Conservation (phyloP, 2,329 filamentous ascomycete genomes). For the Gaeumannomyces tritici region DNA sequence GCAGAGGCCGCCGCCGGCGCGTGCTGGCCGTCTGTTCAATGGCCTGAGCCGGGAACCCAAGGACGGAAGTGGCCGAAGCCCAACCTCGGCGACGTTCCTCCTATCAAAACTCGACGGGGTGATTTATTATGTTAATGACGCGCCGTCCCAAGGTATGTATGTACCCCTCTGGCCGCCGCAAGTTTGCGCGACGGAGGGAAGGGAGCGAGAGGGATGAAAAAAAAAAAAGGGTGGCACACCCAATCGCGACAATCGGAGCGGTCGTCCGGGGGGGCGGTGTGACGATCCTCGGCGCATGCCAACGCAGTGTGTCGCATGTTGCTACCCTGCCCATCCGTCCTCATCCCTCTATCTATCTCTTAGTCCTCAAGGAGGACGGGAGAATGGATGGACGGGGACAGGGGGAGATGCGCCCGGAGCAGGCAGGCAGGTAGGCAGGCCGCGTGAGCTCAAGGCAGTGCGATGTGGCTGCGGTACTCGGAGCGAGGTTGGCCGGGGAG, state of each 20-base stretch:
- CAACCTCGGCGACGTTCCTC: neutral
- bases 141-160: no score
- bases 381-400: no score
- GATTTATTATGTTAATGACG: no score
- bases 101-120: neutral
- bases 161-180: no score
- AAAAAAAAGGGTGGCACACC: neutral
- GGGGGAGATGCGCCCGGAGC: no score
- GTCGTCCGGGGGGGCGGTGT: neutral
- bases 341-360: neutral
- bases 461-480: neutral
- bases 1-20: no score
- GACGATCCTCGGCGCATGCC: neutral
- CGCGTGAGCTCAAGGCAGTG: neutral
- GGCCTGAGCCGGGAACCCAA: neutral
- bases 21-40: neutral
- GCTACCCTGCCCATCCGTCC: neutral
- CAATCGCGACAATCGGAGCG: neutral
- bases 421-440: neutral
- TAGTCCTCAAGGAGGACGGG: neutral
- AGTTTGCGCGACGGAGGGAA: neutral
- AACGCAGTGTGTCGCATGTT: neutral
- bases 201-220: no score
- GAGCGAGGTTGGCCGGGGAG: no score
- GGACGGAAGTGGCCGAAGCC: neutral